Percentiles rank a stretch among this genome's conserved stretches.
phyloP scores from a whole-genome alignment of 1,284 basidiomycete genomes.

The Apiotrichum porosum region DNA sequence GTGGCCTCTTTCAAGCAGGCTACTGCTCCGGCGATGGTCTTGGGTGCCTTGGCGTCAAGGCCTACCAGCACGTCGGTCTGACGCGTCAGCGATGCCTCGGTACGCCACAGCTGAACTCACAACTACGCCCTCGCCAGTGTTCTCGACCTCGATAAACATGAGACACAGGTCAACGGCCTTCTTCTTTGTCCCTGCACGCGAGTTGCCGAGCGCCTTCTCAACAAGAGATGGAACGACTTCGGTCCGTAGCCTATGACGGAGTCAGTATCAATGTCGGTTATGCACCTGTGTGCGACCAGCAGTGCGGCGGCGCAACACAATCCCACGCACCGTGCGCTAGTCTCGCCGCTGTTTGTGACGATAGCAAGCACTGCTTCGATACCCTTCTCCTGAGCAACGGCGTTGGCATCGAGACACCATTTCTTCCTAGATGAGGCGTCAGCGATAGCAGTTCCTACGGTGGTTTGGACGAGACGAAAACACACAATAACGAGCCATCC shows the following conservation, averaged over 20 bases:
- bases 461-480: background rate
- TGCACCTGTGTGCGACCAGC: background rate
- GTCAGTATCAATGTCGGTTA: too few relatives aligned
- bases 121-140: constrained; percentile 77
- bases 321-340: constrained; percentile 56
- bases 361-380: constrained; percentile 79
- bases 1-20: constrained; percentile 74
- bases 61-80: constrained; percentile 81
- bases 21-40: constrained; percentile 79
- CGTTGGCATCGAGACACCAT: constrained; percentile 86
- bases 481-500: constrained; percentile 42
- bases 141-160: constrained; percentile 92
- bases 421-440: constrained; percentile 79
- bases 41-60: constrained; percentile 88
- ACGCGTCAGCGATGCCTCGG: too few relatives aligned
- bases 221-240: constrained; percentile 81
- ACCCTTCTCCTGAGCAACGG: constrained; percentile 96
- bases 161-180: constrained; percentile 80
- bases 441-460: background rate
- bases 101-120: too few relatives aligned
- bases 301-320: too few relatives aligned
- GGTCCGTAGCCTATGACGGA: constrained; percentile 54
- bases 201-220: constrained; percentile 91
- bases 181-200: constrained; percentile 84
- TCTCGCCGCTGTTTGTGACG: constrained; percentile 87